Base-by-base conservation (phyloP, 169 alveolate species). In the Neospora caninum region DNA sequence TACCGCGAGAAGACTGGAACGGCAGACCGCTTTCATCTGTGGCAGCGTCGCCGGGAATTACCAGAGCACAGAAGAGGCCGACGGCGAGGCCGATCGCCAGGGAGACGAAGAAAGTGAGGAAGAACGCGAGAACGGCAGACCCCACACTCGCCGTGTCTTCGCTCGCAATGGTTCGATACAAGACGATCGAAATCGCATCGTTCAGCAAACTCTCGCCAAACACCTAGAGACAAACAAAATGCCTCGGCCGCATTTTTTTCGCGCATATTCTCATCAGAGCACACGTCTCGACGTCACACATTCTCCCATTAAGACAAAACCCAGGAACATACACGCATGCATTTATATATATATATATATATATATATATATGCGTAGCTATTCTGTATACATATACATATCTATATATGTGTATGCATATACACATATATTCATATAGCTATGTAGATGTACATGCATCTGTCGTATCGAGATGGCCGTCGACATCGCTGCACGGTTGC, bases 141-240 rank as follows among this genome's bases (percentile, higher is more conserved):
- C 92, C 87, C 13, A 89, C 93, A 31, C 83, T 49, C 0, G 86
- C 73, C 0, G 80, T 31, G 42, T 80, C 95, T 13, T 69, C 93
- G 39, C 70, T 80, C 31, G 86, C 93, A 31, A 94, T 42, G 29
- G 96, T 78, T 43, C 93, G 49, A 69, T 94, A 94, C 80, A 94
- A 83, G 34, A 94, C 96, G 42, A 94, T 84, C 29, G 95, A 67
- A 43, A 94, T 93, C 39, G 96, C 96, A 43, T 94, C 96, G 86
- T 94, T 94, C 41, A 94, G 86, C 80, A 94, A 92, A 58, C 95
- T 92, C 91, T 94, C 96, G 0, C 96, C 96, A 39, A 89, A 83
- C 6, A 94, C 91, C 95, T 91, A 82, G 22, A 64, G 34, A 36
- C 27, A 88, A 18, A 94, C 58, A n/a, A 38, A 34, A 13, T 88